Evolutionary conservation across 768 basidiomycete species (phyloP).

Genomic region (Rhodosporidiobolus odoratus): DNA sequence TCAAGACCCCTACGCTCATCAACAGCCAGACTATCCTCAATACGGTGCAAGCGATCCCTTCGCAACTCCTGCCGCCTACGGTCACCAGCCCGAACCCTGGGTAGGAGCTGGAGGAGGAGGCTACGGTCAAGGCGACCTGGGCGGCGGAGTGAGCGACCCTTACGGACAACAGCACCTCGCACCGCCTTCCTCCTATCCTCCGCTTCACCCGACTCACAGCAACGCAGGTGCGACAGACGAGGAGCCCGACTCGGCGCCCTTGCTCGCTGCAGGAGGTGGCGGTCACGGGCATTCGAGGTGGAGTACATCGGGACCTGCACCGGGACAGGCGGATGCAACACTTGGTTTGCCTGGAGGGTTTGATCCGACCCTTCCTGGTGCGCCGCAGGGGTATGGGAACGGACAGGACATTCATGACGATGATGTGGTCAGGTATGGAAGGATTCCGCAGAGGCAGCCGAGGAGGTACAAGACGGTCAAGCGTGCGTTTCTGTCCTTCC

Average conservation of each 20-base stretch:
- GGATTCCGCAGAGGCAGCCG: conserved; percentile 83
- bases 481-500: conserved; percentile 63
- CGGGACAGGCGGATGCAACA: conserved; percentile 24
- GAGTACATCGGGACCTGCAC: conserved; percentile 3
- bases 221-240: conserved; percentile 9
- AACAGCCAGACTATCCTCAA: no score
- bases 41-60: not conserved
- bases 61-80: not conserved
- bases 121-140: not conserved
- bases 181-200: no score
- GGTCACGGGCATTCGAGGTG: not conserved
- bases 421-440: conserved; percentile 61
- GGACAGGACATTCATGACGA: no score
- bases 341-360: conserved; percentile 16
- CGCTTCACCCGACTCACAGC: no score
- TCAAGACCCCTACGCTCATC: no score
- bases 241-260: conserved; percentile 19
- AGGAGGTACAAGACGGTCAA: conserved; percentile 90
- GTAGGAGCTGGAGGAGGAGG: not conserved
- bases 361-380: conserved; percentile 48
- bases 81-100: not conserved
- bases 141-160: not conserved
- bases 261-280: not conserved
- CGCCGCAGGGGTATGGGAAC: conserved; percentile 18
- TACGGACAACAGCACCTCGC: not conserved